Conservation (phyloP, 345 rosid species). For the Acer negundo region DNA sequence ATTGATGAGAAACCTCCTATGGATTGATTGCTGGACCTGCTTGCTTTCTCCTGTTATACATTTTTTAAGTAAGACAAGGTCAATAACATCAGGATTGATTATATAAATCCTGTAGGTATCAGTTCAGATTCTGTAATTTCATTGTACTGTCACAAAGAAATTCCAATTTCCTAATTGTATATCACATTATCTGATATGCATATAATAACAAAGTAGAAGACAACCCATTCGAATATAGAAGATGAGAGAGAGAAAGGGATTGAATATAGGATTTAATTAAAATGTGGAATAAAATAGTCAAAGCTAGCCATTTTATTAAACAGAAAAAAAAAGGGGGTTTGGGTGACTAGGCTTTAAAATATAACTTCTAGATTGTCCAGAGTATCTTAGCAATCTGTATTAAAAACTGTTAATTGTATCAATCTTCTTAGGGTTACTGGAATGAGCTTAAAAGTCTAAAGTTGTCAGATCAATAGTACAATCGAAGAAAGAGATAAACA, state of each 20-base stretch:
- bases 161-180: not conserved
- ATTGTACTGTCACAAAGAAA: not conserved
- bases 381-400: not conserved
- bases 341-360: not conserved
- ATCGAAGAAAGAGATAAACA: not conserved
- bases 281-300: not conserved
- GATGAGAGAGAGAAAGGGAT: not conserved
- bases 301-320: not conserved
- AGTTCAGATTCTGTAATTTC: not conserved
- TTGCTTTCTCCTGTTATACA: constrained; percentile 59
- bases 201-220: not conserved
- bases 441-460: not conserved
- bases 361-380: not conserved
- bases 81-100: not conserved
- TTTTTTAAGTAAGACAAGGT: not conserved
- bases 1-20: constrained; percentile 43
- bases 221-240: not conserved
- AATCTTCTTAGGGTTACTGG: constrained; percentile 2
- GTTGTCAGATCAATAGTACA: not conserved
- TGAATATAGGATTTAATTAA: no score
- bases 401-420: not conserved
- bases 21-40: constrained; percentile 40
- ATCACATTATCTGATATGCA: not conserved
- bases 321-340: no score
- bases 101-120: not conserved